Percentiles rank a stretch among this genome's conserved stretches.
Conservation (phyloP, 2,329 filamentous ascomycete genomes). For the Epichloe sibirici region DNA sequence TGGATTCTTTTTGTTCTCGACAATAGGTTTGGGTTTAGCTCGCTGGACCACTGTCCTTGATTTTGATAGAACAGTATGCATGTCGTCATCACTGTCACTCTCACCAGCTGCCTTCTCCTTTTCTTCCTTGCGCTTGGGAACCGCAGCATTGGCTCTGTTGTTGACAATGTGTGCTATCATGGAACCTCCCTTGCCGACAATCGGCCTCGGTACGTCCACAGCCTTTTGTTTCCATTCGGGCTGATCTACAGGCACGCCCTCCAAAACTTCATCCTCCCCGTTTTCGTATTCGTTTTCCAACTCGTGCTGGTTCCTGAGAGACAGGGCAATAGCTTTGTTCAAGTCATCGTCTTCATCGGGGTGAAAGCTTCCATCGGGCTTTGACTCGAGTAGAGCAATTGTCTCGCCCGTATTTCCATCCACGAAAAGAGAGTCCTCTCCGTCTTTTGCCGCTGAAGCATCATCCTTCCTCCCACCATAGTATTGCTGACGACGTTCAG, state of each 20-base stretch:
- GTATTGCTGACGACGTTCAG: constrained; percentile 16
- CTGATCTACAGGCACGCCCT: constrained; percentile 32
- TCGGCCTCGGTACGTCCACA: constrained; percentile 36
- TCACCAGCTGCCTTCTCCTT: constrained; percentile 16
- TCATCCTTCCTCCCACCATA: constrained; percentile 12
- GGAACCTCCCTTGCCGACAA: constrained; percentile 37
- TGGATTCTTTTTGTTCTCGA: constrained; percentile 45
- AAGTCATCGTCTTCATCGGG: constrained; percentile 49
- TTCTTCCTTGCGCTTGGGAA: constrained; percentile 29
- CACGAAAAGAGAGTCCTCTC: constrained; percentile 39
- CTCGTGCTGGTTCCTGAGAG: constrained; percentile 53
- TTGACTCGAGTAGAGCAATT: constrained; percentile 12
- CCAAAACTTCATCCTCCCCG: constrained; percentile 32
- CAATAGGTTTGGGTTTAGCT: constrained; percentile 23
- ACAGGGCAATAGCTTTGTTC: constrained; percentile 72
- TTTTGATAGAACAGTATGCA: constrained; percentile 62
- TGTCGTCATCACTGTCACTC: constrained; percentile 70
- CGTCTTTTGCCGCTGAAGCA: constrained; percentile 24
- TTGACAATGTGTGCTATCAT: constrained; percentile 67
- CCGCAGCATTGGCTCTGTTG: constrained; percentile 52
- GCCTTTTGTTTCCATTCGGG: constrained; percentile 47
- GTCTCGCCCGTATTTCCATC: constrained; percentile 18
- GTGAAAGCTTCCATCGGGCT: constrained; percentile 25
- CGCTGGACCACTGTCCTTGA: constrained; percentile 48
- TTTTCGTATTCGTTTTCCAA: constrained; percentile 24